These are phyloP conservation scores for Aspergillus pseudonomiae DNA, from an alignment of 2,329 filamentous ascomycete genomes.

Conservation along the genomic window DNA sequence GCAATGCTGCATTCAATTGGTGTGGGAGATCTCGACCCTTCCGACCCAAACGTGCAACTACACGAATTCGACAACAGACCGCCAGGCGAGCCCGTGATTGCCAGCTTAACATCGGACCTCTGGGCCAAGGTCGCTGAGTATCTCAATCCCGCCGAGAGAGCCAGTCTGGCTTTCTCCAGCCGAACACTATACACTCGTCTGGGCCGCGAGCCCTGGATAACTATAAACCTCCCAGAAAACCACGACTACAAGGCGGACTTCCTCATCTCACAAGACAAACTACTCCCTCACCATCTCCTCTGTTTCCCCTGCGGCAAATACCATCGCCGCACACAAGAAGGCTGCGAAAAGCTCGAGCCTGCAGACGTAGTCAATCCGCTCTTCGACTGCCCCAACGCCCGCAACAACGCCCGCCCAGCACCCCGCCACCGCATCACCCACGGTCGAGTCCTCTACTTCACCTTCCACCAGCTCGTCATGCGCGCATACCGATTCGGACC, in stretches of 20 bases:
- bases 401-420: constrained; percentile 50
- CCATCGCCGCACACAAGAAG: constrained; percentile 57
- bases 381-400: constrained; percentile 58
- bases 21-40: constrained; percentile 31
- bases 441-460: constrained; percentile 58
- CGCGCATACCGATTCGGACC: constrained; percentile 53
- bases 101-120: constrained; percentile 47
- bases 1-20: constrained; percentile 40
- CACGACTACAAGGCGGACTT: constrained; percentile 53
- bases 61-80: constrained; percentile 27
- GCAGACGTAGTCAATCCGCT: constrained; percentile 59
- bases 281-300: constrained; percentile 59
- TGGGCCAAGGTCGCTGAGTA: constrained; percentile 51
- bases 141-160: constrained; percentile 51
- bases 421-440: constrained; percentile 59
- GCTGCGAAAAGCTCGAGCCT: constrained; percentile 57
- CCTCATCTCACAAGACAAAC: constrained; percentile 53
- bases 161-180: constrained; percentile 53
- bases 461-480: constrained; percentile 61
- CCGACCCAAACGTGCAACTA: constrained; percentile 15
- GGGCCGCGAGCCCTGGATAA: constrained; percentile 43
- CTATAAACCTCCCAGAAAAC: constrained; percentile 48
- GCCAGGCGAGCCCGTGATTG: constrained; percentile 47
- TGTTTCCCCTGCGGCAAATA: constrained; percentile 62
- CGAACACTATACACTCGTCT: constrained; percentile 51